A percentile compares a stretch with the other conserved stretches of the same genome.
phyloP scores from a whole-genome alignment of 2,329 filamentous ascomycete species.

The Paecilomyces niveus region DNA sequence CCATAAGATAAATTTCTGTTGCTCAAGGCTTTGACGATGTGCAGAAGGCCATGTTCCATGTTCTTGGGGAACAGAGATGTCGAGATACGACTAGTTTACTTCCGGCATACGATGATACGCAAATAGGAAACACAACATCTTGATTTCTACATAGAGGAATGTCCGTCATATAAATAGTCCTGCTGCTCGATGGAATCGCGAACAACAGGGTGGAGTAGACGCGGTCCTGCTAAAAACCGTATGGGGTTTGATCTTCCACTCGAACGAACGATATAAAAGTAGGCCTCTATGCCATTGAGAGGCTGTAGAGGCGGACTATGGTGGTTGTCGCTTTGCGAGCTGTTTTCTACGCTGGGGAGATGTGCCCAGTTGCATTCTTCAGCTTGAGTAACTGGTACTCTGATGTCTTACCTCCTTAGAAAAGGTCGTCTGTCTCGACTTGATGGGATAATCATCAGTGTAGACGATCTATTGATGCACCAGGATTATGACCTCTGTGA shows the following conservation, averaged over 20 bases:
- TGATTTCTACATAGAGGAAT: constrained; percentile 14
- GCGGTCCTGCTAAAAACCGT: constrained; percentile 44
- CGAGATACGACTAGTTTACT: neutral
- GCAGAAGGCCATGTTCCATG: no score
- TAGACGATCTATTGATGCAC: neutral
- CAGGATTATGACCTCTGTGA: neutral
- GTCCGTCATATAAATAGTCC: constrained; percentile 43
- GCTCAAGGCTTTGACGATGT: no score
- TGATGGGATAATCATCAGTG: neutral
- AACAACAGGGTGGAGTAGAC: constrained; percentile 45
- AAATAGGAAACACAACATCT: neutral
- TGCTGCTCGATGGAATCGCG: constrained; percentile 28
- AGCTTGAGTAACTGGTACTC: neutral
- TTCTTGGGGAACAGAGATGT: neutral
- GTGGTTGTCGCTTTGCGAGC: constrained; percentile 13
- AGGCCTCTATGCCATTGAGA: constrained; percentile 32
- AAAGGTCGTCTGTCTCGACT: neutral
- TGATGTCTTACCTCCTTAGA: neutral
- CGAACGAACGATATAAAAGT: constrained; percentile 36
- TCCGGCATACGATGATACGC: neutral
- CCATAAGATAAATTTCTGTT: no score
- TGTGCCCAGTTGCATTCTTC: neutral
- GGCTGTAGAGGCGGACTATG: constrained; percentile 30
- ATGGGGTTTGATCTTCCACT: constrained; percentile 41
- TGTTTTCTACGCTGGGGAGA: neutral